Percentiles rank a stretch among this genome's conserved stretches.
Evolutionary conservation across 2,329 filamentous ascomycete genomes (phyloP).

Genomic region (Diaporthe longicolla): DNA sequence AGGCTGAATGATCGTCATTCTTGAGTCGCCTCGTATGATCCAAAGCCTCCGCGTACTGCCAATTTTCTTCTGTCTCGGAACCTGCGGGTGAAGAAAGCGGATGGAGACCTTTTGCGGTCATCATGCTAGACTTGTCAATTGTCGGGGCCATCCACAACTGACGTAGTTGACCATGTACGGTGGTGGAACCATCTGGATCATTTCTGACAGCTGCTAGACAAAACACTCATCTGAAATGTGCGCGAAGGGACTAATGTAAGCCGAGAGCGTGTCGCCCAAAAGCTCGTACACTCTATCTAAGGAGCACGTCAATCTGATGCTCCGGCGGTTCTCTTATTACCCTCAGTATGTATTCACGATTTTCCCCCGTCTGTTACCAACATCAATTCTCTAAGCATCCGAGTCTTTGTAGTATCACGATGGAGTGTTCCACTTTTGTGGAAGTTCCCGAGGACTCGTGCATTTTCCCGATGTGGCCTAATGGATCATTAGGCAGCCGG

Average conservation of each 20-base stretch:
- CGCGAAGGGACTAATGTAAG: not conserved
- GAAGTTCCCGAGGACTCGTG: not conserved
- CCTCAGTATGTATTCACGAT: not conserved
- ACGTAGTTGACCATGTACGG: not conserved
- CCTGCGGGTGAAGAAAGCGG: not conserved
- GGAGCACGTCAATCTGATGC: not conserved
- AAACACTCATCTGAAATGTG: too few species aligned
- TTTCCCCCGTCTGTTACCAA: not conserved
- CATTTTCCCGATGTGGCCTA: not conserved
- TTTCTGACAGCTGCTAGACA: not conserved
- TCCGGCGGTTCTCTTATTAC: not conserved
- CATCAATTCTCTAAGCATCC: too few species aligned
- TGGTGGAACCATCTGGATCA: not conserved
- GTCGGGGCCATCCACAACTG: not conserved
- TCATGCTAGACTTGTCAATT: not conserved
- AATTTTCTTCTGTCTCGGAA: not conserved
- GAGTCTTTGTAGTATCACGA: too few species aligned
- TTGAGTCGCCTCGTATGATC: not conserved
- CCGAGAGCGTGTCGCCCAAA: not conserved
- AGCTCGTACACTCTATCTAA: fast-evolving
- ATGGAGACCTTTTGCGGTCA: not conserved
- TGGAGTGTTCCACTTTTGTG: not conserved
- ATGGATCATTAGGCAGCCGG: not conserved
- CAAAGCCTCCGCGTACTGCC: not conserved
- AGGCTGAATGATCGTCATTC: not conserved